A percentile compares a stretch with the other conserved stretches of the same genome.
These are phyloP conservation scores for Cucumis melo DNA, from an alignment of 306 rosid species.

Conservation along the genomic window DNA sequence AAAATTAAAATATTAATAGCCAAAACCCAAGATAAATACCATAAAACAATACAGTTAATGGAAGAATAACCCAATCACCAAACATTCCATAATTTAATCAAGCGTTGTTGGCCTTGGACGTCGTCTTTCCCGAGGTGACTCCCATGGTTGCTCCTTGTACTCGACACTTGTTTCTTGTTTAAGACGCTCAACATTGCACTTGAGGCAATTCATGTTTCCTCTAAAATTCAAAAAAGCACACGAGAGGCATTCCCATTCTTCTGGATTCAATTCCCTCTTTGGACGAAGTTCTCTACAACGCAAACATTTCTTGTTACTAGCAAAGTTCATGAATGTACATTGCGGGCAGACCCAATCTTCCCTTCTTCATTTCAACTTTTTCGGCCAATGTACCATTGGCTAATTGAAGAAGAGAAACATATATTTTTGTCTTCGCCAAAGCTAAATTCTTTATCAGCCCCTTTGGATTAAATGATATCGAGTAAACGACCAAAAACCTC, in stretches of 20 bases:
- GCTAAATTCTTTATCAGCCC: too few species aligned
- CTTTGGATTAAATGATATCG: too few species aligned
- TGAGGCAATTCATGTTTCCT: slow-evolving; percentile 14
- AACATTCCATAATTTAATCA: not conserved
- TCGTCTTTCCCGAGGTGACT: not conserved
- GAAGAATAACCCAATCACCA: not conserved
- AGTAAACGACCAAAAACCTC: too few species aligned
- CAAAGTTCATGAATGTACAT: slow-evolving; percentile 69
- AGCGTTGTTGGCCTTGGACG: not conserved
- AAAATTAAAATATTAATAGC: too few species aligned
- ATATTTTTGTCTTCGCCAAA: too few species aligned
- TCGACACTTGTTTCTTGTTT: not conserved
- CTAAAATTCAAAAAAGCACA: slow-evolving; percentile 58
- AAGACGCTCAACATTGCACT: not conserved
- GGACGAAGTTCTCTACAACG: slow-evolving; percentile 56
- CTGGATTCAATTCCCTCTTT: slow-evolving; percentile 25
- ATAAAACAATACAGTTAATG: not conserved
- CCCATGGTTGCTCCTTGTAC: not conserved
- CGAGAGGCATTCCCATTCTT: slow-evolving; percentile 77
- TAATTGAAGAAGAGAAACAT: too few species aligned
- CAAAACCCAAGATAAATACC: not conserved
- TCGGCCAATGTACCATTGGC: slow-evolving; percentile 16
- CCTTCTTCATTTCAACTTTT: slow-evolving; percentile 51
- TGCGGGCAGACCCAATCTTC: slow-evolving; percentile 78
- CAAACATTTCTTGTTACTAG: slow-evolving; percentile 47